Base-by-base conservation (phyloP, 2,329 filamentous ascomycete genomes). In the Claviceps sp. region DNA sequence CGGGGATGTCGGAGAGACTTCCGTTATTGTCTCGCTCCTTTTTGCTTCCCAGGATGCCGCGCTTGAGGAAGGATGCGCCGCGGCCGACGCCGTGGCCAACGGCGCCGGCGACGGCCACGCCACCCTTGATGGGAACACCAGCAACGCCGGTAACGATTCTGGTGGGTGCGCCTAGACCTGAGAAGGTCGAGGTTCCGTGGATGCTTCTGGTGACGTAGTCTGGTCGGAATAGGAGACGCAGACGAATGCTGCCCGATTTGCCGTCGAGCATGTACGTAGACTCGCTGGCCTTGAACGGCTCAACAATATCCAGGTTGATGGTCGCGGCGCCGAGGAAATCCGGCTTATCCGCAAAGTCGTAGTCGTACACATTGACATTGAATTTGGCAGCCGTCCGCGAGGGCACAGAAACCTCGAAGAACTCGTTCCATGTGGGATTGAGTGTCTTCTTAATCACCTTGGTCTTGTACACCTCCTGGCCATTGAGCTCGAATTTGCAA, bases 371-470 rank as follows among this genome's bases (percentile, higher is more conserved):
- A 52, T 87, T 86, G 61, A 88, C 82, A 37, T 76, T 77, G 69
- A 98, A 93, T 26, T 93, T 80, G 40, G 90, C 86, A 0, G 78
- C 88, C 16, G 89, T 95, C 54, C 93, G 79, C 14, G 89, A 95
- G 18, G 87, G 82, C 50, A 98, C 73, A 1, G 82, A 75, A 1
- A 88, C 76, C 66, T 96, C 90, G 62, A 98, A 98, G 67, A 82
- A 90, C 65, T 98, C 93, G 63, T 97, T 97, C 94, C 94, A 98
- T 0, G 82, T 79, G 0, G 93, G 93, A 59, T 93, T 84, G 3
- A 98, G 77, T 0, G 93, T 97, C 78, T 98, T 98, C 79, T 97
- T 98, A 66, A 91, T 84, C 2, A 84, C 83, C 71, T 96, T 94
- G 45, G 90, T 95, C 77, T 97, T 98, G 80, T 88, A 89, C 0